A percentile compares a stretch with the other conserved stretches of the same genome.
Conservation (phyloP, 1,284 basidiomycete genomes). For the Rhodotorula sp. region DNA sequence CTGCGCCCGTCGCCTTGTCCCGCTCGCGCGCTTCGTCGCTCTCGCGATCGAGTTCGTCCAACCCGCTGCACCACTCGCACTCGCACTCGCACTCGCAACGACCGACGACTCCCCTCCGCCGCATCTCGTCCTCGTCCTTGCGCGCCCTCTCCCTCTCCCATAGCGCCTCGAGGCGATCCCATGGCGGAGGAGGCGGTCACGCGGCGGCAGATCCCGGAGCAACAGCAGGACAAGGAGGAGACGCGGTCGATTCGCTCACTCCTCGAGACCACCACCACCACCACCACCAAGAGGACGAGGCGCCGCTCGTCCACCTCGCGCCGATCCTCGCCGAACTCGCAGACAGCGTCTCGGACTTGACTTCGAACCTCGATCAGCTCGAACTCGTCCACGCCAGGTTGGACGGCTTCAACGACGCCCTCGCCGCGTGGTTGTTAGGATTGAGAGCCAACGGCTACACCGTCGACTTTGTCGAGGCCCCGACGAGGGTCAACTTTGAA, state of each 20-base stretch:
- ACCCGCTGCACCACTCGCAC: too few relatives aligned
- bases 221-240: background rate
- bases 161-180: background rate
- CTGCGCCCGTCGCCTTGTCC: background rate
- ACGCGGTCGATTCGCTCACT: background rate
- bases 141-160: slow-evolving; percentile 31
- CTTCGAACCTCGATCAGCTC: slow-evolving; percentile 47
- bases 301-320: slow-evolving; percentile 47
- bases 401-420: slow-evolving; percentile 50
- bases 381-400: slow-evolving; percentile 45
- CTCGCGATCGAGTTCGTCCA: background rate
- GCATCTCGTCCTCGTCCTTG: slow-evolving; percentile 32
- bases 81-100: slow-evolving; percentile 3
- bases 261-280: background rate
- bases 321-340: slow-evolving; percentile 48
- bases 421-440: slow-evolving; percentile 50
- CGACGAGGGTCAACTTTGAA: slow-evolving; percentile 38
- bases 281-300: slow-evolving; percentile 25
- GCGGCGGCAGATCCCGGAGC: background rate
- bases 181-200: background rate
- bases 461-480: slow-evolving; percentile 49
- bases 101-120: slow-evolving; percentile 38
- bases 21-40: slow-evolving; percentile 16
- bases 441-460: slow-evolving; percentile 51
- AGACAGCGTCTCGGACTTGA: slow-evolving; percentile 47